phyloP scores from a whole-genome alignment of 2,329 filamentous ascomycete species.

The Trichoderma semiorbis region DNA sequence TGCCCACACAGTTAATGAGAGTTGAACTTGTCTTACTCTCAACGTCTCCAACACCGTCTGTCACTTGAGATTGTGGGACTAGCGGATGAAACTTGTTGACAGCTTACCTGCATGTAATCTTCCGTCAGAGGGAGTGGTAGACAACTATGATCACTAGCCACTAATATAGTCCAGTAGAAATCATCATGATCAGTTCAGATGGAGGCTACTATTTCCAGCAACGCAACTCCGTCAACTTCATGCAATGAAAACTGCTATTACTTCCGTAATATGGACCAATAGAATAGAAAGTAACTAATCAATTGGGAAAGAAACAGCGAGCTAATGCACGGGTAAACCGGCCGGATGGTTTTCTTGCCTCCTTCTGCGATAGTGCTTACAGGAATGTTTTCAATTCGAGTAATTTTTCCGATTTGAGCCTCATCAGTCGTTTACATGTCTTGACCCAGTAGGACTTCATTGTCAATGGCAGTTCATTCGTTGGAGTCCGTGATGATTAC shows the following conservation, averaged over 20 bases:
- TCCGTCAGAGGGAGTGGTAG: background rate
- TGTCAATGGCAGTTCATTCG: background rate
- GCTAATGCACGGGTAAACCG: background rate
- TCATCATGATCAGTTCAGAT: background rate
- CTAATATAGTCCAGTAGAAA: background rate
- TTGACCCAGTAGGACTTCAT: fast-evolving
- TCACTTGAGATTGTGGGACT: too few species aligned
- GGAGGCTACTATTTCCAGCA: background rate
- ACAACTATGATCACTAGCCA: background rate
- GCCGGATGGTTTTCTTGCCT: background rate
- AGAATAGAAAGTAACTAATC: background rate
- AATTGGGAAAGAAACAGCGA: background rate
- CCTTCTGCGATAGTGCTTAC: background rate
- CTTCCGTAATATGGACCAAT: fast-evolving
- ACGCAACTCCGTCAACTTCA: background rate
- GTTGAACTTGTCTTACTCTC: too few species aligned
- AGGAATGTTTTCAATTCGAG: background rate
- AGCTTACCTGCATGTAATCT: too few species aligned
- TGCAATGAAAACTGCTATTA: background rate
- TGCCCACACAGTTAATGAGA: too few species aligned
- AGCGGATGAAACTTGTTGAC: too few species aligned
- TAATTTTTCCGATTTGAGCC: background rate
- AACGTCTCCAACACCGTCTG: too few species aligned
- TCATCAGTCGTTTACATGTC: background rate
- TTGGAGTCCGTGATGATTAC: background rate